Evolutionary conservation across 331 rosid species (phyloP).

Genomic region (Malus hybrid): DNA sequence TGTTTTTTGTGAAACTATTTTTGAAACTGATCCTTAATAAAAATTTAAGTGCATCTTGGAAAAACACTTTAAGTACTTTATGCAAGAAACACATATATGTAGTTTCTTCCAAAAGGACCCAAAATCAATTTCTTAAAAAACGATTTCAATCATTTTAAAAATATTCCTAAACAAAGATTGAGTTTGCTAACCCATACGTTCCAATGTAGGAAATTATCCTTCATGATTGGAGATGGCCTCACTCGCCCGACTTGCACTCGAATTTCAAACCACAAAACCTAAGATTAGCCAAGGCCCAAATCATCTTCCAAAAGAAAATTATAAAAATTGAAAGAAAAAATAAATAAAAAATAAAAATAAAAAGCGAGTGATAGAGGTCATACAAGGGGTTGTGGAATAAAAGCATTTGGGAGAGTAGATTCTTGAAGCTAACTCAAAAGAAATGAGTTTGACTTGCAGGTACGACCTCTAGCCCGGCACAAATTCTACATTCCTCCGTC

Average conservation of each 20-base stretch:
- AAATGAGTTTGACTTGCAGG: constrained; percentile 41
- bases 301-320: neutral
- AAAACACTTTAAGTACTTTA: accelerated
- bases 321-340: neutral
- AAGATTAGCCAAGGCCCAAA: neutral
- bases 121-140: too few species aligned
- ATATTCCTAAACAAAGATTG: accelerated
- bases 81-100: too few species aligned
- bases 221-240: too few species aligned
- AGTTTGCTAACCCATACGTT: too few species aligned
- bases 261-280: neutral
- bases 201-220: too few species aligned
- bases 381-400: neutral
- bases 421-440: constrained; percentile 14
- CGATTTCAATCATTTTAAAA: too few species aligned
- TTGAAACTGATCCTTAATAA: too few species aligned
- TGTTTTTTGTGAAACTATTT: too few species aligned
- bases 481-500: neutral
- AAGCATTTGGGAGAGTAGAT: constrained; percentile 5
- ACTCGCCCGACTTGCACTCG: neutral
- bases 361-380: neutral
- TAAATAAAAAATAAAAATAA: too few species aligned
- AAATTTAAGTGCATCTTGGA: too few species aligned
- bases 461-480: neutral
- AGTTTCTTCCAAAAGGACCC: too few species aligned